These are phyloP conservation scores for Stagonosporopsis chrysanthemi DNA, from an alignment of 2,329 filamentous ascomycete species.

Conservation along the genomic window DNA sequence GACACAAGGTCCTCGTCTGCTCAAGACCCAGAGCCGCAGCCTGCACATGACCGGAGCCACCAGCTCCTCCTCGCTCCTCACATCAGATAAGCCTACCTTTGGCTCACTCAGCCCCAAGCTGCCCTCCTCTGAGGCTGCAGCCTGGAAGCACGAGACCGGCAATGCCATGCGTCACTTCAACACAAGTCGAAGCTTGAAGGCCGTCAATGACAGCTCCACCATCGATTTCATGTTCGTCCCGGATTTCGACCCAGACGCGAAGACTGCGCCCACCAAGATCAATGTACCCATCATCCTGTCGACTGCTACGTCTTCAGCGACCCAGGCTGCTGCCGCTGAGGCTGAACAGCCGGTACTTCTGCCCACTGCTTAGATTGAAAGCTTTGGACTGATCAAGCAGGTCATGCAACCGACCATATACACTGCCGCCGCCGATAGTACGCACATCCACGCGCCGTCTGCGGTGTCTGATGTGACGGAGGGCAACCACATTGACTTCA, in stretches of 20 bases:
- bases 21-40: conserved; percentile 51
- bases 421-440: conserved; percentile 58
- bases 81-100: conserved; percentile 59
- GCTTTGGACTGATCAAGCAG: conserved; percentile 28
- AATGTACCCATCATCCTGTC: conserved; percentile 60
- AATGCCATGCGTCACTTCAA: conserved; percentile 64
- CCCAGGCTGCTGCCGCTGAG: conserved; percentile 35
- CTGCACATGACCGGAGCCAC: conserved; percentile 68
- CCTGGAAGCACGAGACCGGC: conserved; percentile 36
- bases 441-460: conserved; percentile 58
- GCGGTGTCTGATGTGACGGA: conserved; percentile 67
- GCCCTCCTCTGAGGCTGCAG: conserved; percentile 57
- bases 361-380: conserved; percentile 17
- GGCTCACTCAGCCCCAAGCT: conserved; percentile 57
- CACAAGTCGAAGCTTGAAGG: conserved; percentile 64
- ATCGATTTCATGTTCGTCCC: conserved; percentile 71
- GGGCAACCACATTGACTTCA: conserved; percentile 63
- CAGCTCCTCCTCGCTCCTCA: conserved; percentile 61
- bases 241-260: conserved; percentile 54
- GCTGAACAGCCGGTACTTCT: conserved; percentile 33
- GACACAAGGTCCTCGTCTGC: conserved; percentile 16
- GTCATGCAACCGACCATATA: conserved; percentile 66
- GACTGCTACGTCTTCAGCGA: conserved; percentile 23
- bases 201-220: conserved; percentile 65
- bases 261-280: conserved; percentile 45